Conservation (phyloP, 1,139 yeast genomes). For the Yamadazyma atmosphaerica region DNA sequence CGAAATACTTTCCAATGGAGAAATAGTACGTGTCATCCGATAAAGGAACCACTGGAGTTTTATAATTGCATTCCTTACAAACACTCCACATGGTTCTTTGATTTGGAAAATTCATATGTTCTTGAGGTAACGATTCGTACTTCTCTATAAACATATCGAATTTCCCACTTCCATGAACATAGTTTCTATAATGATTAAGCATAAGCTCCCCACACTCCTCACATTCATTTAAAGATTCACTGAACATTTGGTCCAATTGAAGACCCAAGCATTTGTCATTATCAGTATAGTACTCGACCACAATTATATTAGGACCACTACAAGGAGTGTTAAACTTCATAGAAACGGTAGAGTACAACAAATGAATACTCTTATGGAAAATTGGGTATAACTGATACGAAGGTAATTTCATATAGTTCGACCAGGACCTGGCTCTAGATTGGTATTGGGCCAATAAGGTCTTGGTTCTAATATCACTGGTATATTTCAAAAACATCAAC, state of each 20-base stretch:
- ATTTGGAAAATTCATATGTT: constrained; percentile 51
- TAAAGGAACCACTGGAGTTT: constrained; percentile 83
- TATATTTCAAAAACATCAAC: constrained; percentile 39
- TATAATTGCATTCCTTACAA: constrained; percentile 74
- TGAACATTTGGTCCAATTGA: constrained; percentile 77
- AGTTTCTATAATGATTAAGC: constrained; percentile 78
- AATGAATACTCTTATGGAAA: constrained; percentile 73
- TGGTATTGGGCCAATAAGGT: constrained; percentile 30
- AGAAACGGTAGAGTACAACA: constrained; percentile 80
- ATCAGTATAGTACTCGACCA: constrained; percentile 87
- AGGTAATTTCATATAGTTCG: constrained; percentile 37
- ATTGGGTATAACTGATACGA: constrained; percentile 48
- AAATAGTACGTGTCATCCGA: constrained; percentile 87
- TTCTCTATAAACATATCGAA: constrained; percentile 75
- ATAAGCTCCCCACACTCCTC: constrained; percentile 76
- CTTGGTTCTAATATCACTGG: constrained; percentile 32
- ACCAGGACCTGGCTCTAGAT: constrained; percentile 40
- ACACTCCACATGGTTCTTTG: constrained; percentile 86
- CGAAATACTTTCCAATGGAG: constrained; percentile 91
- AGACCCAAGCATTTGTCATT: constrained; percentile 89
- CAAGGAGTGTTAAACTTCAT: constrained; percentile 89
- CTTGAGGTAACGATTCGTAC: constrained; percentile 52
- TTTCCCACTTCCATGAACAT: constrained; percentile 86
- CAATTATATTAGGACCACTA: constrained; percentile 80
- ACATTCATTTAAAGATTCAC: constrained; percentile 68